Base-by-base conservation (phyloP, 208 protist species). In the Acanthamoeba healyi region DNA sequence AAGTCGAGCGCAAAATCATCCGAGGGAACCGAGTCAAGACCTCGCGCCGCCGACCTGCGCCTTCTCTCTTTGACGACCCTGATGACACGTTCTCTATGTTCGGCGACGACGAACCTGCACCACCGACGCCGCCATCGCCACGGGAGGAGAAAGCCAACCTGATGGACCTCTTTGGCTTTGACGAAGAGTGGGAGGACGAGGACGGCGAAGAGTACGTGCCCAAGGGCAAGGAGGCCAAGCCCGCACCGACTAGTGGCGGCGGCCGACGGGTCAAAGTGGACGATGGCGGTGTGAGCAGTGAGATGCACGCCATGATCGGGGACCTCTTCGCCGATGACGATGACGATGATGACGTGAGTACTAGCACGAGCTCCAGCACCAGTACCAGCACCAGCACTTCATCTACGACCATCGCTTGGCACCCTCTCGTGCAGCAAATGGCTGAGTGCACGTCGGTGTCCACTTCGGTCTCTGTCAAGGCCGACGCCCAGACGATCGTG, bases 1-100 rank as follows among this genome's bases (percentile, higher is more conserved):
- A 88, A n/a, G 42, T 88, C 46, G 79, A 88, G 26, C 46, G 51
- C 32, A 63, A 88, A 14, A 36, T 63, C 51, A 29, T 65, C 24
- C 38, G 77, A 32, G 77, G 44, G 65, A 24, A 40, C 17, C 65
- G 65, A 15, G 38, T 17, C 58, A 67, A 24, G 19, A 74, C 70
- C 36, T 24, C 54, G 54, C 42, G 40, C n/a, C 42, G 19, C 6
- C 26, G 36, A 10, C 0, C 42, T 0, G 24, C 12, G 26, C 42
- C 72, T n/a, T 82, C 72, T 26, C 42, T 51, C 72, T 82, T 82
- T n/a, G 46, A 24, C 7, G 79, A 65, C n/a, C 4, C 29, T 3
- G 42, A 34, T n/a, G 36, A 40, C n/a, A 19, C 49, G 10, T 61
- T 88, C 46, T 88, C 79, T 6, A 5, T 54, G 17, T 40, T 42